phyloP scores from a whole-genome alignment of 495 filamentous ascomycete species.

The Penicillium canescens region DNA sequence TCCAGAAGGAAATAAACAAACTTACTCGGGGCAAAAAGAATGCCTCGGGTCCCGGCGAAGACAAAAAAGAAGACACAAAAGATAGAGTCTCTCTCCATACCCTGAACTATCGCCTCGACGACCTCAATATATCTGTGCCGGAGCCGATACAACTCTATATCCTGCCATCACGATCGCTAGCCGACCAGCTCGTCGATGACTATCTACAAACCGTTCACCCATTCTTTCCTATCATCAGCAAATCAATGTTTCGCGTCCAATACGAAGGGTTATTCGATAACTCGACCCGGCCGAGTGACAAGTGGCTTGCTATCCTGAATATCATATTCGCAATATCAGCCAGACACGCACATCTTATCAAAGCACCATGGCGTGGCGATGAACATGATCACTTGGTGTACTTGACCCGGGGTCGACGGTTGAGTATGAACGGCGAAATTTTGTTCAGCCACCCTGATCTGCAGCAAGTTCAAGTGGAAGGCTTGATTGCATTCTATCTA shows the following conservation, averaged over 20 bases:
- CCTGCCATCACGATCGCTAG: slow-evolving; percentile 52
- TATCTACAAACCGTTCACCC: slow-evolving; percentile 62
- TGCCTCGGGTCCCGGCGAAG: slow-evolving; percentile 29
- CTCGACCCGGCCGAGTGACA: slow-evolving; percentile 40
- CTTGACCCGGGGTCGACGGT: slow-evolving; percentile 58
- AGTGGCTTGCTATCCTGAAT: slow-evolving; percentile 65
- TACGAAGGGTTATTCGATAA: slow-evolving; percentile 46
- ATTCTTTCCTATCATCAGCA: slow-evolving; percentile 61
- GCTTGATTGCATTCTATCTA: slow-evolving; percentile 62
- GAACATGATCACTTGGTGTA: slow-evolving; percentile 49
- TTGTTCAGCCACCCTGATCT: slow-evolving; percentile 60
- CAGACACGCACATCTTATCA: slow-evolving; percentile 56
- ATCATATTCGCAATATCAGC: slow-evolving; percentile 66
- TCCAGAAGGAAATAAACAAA: slow-evolving; percentile 38
- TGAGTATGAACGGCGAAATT: slow-evolving; percentile 55
- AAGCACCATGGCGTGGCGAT: slow-evolving; percentile 48
- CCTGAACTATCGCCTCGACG: slow-evolving; percentile 60
- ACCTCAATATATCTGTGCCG: slow-evolving; percentile 49
- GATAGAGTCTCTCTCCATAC: slow-evolving; percentile 36
- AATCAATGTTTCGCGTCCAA: slow-evolving; percentile 43
- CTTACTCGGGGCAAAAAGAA: slow-evolving; percentile 32
- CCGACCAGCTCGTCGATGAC: slow-evolving; percentile 54
- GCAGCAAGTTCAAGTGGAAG: slow-evolving; percentile 61
- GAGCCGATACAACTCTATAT: slow-evolving; percentile 52
- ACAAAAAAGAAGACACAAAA: slow-evolving; percentile 18